Evolutionary conservation across 2,329 filamentous ascomycete genomes (phyloP).

Genomic region (Lecanosticta acicola): DNA sequence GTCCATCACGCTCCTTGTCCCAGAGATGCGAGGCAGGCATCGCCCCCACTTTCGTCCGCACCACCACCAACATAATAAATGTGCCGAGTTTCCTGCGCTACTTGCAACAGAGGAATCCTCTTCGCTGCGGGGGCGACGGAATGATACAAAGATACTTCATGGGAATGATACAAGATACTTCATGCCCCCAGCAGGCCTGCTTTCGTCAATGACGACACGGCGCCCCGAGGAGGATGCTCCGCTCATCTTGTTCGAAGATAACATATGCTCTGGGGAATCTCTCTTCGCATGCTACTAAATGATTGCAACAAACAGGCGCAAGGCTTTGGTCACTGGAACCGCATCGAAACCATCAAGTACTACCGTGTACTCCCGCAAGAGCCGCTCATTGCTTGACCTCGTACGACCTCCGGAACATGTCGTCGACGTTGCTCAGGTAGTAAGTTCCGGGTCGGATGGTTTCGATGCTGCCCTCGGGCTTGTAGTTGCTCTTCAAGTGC

Average conservation of each 20-base stretch:
- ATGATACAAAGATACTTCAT: too few species aligned
- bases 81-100: too few species aligned
- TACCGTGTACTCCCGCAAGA: neutral
- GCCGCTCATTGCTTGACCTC: slow-evolving; percentile 39
- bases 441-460: slow-evolving; percentile 45
- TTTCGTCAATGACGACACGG: neutral
- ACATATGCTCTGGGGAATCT: neutral
- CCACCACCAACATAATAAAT: too few species aligned
- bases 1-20: neutral
- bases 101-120: too few species aligned
- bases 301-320: too few species aligned
- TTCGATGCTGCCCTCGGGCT: slow-evolving; percentile 41
- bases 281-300: too few species aligned
- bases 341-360: too few species aligned
- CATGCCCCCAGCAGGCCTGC: too few species aligned
- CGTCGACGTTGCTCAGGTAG: slow-evolving; percentile 47
- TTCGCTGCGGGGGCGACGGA: too few species aligned
- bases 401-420: slow-evolving; percentile 48
- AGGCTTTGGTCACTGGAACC: too few species aligned
- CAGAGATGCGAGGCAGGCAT: neutral
- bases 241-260: neutral
- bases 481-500: slow-evolving; percentile 47
- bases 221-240: neutral
- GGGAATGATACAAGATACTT: too few species aligned
- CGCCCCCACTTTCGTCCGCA: too few species aligned